phyloP scores from a whole-genome alignment of 257 asterid species.

The Penstemon barbatus region DNA sequence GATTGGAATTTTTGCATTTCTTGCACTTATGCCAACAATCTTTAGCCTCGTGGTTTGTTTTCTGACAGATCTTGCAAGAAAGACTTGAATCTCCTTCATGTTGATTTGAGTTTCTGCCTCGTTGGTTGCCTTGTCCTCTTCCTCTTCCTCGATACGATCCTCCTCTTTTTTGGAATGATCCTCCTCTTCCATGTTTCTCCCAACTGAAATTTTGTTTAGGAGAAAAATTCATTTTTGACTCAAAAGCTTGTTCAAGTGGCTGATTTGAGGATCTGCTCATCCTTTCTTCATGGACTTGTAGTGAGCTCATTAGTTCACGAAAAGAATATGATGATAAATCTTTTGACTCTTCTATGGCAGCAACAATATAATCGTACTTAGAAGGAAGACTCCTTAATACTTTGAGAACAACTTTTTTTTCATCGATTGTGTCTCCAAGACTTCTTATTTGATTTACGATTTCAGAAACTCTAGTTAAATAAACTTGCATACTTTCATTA shows the following conservation, averaged over 20 bases:
- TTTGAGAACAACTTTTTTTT: conserved; percentile 1
- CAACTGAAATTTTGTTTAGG: neutral
- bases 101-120: neutral
- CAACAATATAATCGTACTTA: conserved; percentile 14
- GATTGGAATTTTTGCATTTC: no score
- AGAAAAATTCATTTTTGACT: neutral
- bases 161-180: conserved; percentile 4
- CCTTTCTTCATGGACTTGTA: conserved; percentile 1
- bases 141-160: neutral
- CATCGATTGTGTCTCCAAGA: neutral
- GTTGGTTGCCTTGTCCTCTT: conserved; percentile 15
- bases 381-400: neutral
- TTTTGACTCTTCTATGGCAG: neutral
- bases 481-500: conserved; percentile 2
- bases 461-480: conserved; percentile 6
- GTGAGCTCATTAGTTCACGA: neutral
- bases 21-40: no score
- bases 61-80: no score
- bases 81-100: neutral
- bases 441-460: conserved; percentile 10
- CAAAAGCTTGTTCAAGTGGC: neutral
- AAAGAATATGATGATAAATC: neutral
- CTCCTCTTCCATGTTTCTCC: neutral
- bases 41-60: no score
- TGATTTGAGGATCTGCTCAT: neutral